phyloP scores from a whole-genome alignment of 2,329 filamentous ascomycete genomes.

The Chalara sp. region DNA sequence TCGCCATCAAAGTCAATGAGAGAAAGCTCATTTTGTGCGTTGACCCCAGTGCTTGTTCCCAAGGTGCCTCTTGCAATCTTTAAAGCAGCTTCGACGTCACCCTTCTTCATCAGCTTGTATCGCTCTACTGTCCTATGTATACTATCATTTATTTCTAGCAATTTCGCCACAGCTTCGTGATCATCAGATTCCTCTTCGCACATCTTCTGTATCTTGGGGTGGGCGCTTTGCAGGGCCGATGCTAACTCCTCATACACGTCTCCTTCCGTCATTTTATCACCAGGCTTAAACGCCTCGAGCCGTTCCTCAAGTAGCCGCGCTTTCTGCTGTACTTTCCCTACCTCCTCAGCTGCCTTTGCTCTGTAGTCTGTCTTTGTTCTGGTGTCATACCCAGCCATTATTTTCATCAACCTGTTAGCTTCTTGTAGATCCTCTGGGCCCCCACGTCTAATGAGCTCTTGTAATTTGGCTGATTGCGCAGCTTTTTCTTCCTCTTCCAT shows the following conservation, averaged over 20 bases:
- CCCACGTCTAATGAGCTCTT: constrained; percentile 89
- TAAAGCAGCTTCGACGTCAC: constrained; percentile 76
- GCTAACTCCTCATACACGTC: constrained; percentile 79
- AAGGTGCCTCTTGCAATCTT: constrained; percentile 78
- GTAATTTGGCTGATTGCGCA: constrained; percentile 94
- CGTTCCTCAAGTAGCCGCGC: constrained; percentile 88
- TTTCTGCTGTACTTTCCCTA: constrained; percentile 92
- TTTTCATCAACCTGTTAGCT: constrained; percentile 95
- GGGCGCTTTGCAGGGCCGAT: constrained; percentile 80
- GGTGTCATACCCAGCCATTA: constrained; percentile 97
- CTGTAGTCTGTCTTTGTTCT: constrained; percentile 95
- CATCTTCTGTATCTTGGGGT: constrained; percentile 99
- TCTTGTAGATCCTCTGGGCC: constrained; percentile 91
- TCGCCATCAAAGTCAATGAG: constrained; percentile 84
- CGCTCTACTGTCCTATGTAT: constrained; percentile 95
- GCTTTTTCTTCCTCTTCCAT: constrained; percentile 97
- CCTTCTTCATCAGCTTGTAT: constrained; percentile 94
- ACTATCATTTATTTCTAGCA: constrained; percentile 97
- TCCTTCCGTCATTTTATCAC: constrained; percentile 67
- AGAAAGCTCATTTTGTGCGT: constrained; percentile 72
- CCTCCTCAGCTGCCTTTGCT: constrained; percentile 93
- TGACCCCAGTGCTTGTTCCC: constrained; percentile 58
- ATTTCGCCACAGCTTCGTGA: constrained; percentile 87
- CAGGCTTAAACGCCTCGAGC: constrained; percentile 73
- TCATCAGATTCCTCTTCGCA: constrained; percentile 98